These are phyloP conservation scores for Xylariaceae sp. DNA, from an alignment of 2,329 filamentous ascomycete species.

Conservation along the genomic window DNA sequence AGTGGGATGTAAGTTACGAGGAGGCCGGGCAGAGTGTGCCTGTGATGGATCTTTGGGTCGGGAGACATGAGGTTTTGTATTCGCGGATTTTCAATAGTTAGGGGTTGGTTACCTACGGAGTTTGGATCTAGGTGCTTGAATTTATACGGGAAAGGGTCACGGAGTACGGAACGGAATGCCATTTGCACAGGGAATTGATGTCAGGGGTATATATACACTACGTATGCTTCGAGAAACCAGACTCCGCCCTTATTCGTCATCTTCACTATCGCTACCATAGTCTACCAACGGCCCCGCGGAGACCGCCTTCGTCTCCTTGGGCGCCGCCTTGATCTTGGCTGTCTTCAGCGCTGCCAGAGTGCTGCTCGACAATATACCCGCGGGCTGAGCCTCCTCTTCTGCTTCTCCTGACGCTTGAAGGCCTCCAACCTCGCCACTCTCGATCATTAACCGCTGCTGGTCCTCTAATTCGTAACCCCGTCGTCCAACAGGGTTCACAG, in stretches of 20 bases:
- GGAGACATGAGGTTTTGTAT: slow-evolving; percentile 76
- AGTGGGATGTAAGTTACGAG: slow-evolving; percentile 54
- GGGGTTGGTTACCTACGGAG: not conserved
- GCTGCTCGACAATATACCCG: slow-evolving; percentile 73
- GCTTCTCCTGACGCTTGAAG: slow-evolving; percentile 35
- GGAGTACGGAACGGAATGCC: no score
- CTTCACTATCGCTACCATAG: slow-evolving; percentile 88
- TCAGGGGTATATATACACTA: slow-evolving; percentile 9
- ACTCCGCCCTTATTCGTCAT: slow-evolving; percentile 27
- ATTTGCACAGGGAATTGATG: not conserved
- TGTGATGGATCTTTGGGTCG: slow-evolving; percentile 76
- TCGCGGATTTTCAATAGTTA: slow-evolving; percentile 83
- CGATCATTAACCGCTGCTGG: slow-evolving; percentile 54
- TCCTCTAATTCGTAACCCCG: slow-evolving; percentile 60
- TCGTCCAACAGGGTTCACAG: slow-evolving; percentile 54
- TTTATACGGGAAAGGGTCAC: no score
- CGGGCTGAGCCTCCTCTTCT: slow-evolving; percentile 33
- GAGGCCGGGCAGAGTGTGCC: slow-evolving; percentile 71
- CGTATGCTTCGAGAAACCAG: slow-evolving; percentile 12
- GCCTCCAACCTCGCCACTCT: slow-evolving; percentile 46
- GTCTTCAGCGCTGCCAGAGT: slow-evolving; percentile 73
- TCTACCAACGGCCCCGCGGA: slow-evolving; percentile 70
- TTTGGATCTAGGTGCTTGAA: no score
- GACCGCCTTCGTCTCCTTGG: slow-evolving; percentile 48
- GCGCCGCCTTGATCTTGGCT: slow-evolving; percentile 49